Conservation (phyloP, 345 rosid species). For the Punica granatum region DNA sequence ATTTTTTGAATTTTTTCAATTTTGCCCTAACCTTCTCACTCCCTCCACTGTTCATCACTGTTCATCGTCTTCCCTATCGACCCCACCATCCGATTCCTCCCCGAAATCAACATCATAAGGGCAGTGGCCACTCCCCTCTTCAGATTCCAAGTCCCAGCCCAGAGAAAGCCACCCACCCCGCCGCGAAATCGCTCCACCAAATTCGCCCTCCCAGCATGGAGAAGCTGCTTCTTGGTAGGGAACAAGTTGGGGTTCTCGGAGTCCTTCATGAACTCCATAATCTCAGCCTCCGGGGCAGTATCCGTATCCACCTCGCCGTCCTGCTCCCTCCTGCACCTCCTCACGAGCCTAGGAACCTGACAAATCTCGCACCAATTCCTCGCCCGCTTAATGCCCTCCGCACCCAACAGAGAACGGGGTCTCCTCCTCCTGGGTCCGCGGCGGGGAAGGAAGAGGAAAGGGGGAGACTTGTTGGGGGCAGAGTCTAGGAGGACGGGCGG, state of each 20-base stretch:
- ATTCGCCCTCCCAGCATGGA: slow-evolving; percentile 65
- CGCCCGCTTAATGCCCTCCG: slow-evolving; percentile 18
- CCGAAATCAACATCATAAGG: not conserved
- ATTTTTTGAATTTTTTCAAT: no score
- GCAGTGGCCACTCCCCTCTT: not conserved
- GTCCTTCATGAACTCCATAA: slow-evolving; percentile 72
- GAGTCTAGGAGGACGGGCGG: slow-evolving; percentile 21
- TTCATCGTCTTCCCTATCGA: slow-evolving; percentile 16
- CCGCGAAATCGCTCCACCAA: slow-evolving; percentile 50
- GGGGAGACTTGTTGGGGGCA: slow-evolving; percentile 11
- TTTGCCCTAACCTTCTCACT: no score
- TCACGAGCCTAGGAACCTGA: slow-evolving; percentile 31
- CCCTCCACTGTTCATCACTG: no score
- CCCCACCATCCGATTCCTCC: slow-evolving; percentile 15
- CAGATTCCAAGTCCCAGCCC: slow-evolving; percentile 75
- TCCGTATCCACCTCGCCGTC: slow-evolving; percentile 39
- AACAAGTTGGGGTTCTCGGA: slow-evolving; percentile 56
- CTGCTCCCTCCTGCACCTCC: slow-evolving; percentile 37
- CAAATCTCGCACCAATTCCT: slow-evolving; percentile 24
- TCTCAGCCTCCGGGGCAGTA: slow-evolving; percentile 57
- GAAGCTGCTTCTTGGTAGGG: slow-evolving; percentile 60
- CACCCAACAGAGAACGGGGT: slow-evolving; percentile 19
- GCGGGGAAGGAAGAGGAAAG: slow-evolving; percentile 6
- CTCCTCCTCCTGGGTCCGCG: slow-evolving; percentile 3
- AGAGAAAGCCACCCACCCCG: slow-evolving; percentile 85